These are phyloP conservation scores for Gossypium thurberi DNA, from an alignment of 345 rosid species.

Conservation along the genomic window DNA sequence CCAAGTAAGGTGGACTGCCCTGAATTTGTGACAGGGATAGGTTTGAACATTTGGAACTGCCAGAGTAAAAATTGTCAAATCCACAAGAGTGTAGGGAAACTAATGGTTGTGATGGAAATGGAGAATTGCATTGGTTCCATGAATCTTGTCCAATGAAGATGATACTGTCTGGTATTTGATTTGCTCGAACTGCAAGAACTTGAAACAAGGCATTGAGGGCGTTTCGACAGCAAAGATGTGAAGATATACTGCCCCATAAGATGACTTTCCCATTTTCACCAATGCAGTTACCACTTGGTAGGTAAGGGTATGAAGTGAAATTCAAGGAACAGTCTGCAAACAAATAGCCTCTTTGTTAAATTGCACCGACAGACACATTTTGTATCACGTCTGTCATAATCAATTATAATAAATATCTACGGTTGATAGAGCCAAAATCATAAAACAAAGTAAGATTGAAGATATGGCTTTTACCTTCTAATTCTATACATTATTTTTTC, in stretches of 20 bases:
- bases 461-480: too few species aligned
- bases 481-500: too few species aligned
- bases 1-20: neutral
- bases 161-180: neutral
- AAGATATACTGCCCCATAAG: conserved; percentile 27
- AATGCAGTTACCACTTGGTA: conserved; percentile 43
- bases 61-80: conserved; percentile 24
- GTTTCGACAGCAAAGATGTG: conserved; percentile 41
- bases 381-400: neutral
- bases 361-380: neutral
- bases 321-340: conserved; percentile 32
- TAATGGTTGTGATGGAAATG: conserved; percentile 15
- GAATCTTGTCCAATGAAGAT: conserved; percentile 27
- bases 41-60: conserved; percentile 26
- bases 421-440: neutral
- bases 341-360: neutral
- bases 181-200: conserved; percentile 29
- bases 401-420: neutral
- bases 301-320: conserved; percentile 28
- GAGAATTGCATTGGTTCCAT: conserved; percentile 28
- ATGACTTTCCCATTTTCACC: conserved; percentile 15
- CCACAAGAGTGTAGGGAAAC: conserved; percentile 29
- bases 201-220: conserved; percentile 36
- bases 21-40: conserved; percentile 20
- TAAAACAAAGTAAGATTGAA: too few species aligned